Evolutionary conservation across 2,329 filamentous ascomycete species (phyloP).

Genomic region (Periconia digitata): DNA sequence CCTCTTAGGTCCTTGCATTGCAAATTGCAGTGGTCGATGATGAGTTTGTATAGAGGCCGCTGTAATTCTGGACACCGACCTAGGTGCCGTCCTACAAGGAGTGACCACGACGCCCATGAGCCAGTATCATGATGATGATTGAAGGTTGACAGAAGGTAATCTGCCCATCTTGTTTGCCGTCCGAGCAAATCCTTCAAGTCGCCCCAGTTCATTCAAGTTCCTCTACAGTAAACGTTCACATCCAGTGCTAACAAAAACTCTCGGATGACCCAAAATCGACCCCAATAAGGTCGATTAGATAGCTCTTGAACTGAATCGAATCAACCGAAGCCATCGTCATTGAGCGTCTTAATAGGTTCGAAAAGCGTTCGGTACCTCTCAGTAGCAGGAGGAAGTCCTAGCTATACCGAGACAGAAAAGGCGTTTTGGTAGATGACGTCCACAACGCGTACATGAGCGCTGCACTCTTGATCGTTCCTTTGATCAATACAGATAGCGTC

Average conservation of each 20-base stretch:
- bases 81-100: conserved; percentile 5
- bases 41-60: conserved; percentile 14
- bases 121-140: conserved; percentile 3
- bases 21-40: conserved; percentile 11
- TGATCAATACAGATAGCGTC: conserved; percentile 10
- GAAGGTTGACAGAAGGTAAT: conserved; percentile 2
- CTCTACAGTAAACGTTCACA: conserved; percentile 2
- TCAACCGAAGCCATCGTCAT: conserved; percentile 2
- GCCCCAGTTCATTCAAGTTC: background rate
- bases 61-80: conserved; percentile 7
- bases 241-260: conserved; percentile 7
- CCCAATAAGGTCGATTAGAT: conserved; percentile 8
- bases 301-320: conserved; percentile 1
- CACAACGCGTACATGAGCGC: conserved; percentile 10
- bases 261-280: conserved; percentile 7
- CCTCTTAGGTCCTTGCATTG: conserved; percentile 19
- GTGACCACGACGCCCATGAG: conserved; percentile 3
- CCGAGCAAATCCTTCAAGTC: conserved; percentile 4
- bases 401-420: conserved; percentile 4
- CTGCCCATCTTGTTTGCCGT: background rate
- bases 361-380: background rate
- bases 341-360: background rate
- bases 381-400: conserved; percentile 5
- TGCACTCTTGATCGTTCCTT: conserved; percentile 5
- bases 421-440: conserved; percentile 9